These are phyloP conservation scores for grape (Vitis vinifera) DNA, from an alignment of 164 flowering plant species.

Conservation along the genomic window DNA sequence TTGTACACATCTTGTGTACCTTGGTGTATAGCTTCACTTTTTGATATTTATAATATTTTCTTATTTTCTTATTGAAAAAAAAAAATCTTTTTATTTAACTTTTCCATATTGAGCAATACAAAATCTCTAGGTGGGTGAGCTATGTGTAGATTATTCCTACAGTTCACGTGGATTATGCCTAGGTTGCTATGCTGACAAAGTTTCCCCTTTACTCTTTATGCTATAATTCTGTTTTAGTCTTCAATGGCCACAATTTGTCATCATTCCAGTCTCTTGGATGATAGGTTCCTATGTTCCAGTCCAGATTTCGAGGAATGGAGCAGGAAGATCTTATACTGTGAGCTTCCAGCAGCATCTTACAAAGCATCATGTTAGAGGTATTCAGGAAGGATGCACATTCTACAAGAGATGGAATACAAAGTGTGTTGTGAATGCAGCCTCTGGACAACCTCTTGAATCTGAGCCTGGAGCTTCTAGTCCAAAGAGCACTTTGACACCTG, in stretches of 20 bases:
- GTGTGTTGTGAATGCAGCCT: slow-evolving; percentile 41
- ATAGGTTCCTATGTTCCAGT: slow-evolving; percentile 24
- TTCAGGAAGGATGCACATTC: slow-evolving; percentile 6
- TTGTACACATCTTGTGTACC: too few species aligned
- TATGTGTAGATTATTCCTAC: too few species aligned
- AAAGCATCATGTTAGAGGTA: slow-evolving; percentile 16
- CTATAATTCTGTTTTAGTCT: neutral
- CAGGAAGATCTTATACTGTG: slow-evolving; percentile 15
- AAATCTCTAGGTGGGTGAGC: too few species aligned
- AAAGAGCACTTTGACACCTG: slow-evolving; percentile 27
- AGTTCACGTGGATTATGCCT: too few species aligned
- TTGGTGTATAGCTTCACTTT: too few species aligned
- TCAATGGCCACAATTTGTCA: slow-evolving; percentile 11
- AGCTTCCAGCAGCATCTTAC: slow-evolving; percentile 20
- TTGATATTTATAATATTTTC: too few species aligned
- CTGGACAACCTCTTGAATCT: slow-evolving; percentile 55
- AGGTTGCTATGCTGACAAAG: too few species aligned
- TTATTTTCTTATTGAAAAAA: too few species aligned
- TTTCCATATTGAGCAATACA: too few species aligned
- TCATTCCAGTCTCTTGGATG: neutral
- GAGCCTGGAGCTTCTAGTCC: slow-evolving; percentile 49
- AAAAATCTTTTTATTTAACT: too few species aligned
- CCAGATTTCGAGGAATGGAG: slow-evolving; percentile 23
- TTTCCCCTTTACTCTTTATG: neutral
- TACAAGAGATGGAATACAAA: slow-evolving; percentile 20